A percentile compares a stretch with the other conserved stretches of the same genome.
These are phyloP conservation scores for Sclerotiophoma versabilis DNA, from an alignment of 2,329 filamentous ascomycete species.

Conservation along the genomic window DNA sequence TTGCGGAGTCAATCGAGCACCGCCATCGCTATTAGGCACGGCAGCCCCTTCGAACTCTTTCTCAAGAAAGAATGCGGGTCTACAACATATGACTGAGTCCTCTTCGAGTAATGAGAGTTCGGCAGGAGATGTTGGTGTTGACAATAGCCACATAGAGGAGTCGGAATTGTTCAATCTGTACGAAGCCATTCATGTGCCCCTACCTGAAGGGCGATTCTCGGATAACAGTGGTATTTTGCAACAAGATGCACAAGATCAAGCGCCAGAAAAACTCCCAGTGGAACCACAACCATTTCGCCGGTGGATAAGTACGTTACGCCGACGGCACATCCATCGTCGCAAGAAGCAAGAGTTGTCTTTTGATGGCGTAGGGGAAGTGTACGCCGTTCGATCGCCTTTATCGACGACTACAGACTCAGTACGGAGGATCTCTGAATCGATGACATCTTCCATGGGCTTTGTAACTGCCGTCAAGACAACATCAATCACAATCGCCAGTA, in stretches of 20 bases:
- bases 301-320: constrained; percentile 76
- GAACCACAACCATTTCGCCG: constrained; percentile 65
- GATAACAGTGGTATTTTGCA: constrained; percentile 27
- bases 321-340: constrained; percentile 55
- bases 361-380: constrained; percentile 33
- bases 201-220: constrained; percentile 32
- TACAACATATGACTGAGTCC: constrained; percentile 9
- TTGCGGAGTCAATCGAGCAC: constrained; percentile 26
- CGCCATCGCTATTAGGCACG: constrained; percentile 23
- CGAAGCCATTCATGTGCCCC: constrained; percentile 41
- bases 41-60: constrained; percentile 20
- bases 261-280: background rate
- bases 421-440: constrained; percentile 61
- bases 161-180: constrained; percentile 39
- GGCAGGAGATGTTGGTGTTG: constrained; percentile 21
- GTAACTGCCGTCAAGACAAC: constrained; percentile 83
- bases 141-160: constrained; percentile 24
- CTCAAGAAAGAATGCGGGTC: constrained; percentile 15
- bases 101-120: constrained; percentile 18
- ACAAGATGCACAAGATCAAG: constrained; percentile 5
- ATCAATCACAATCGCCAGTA: constrained; percentile 76
- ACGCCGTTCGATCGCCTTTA: constrained; percentile 16
- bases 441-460: constrained; percentile 78
- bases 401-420: constrained; percentile 20
- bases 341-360: constrained; percentile 49